Evolutionary conservation across 2,329 filamentous ascomycete genomes (phyloP), one percentile per base, ranked within the genome.

Genomic region (Penicillium sp.): DNA sequence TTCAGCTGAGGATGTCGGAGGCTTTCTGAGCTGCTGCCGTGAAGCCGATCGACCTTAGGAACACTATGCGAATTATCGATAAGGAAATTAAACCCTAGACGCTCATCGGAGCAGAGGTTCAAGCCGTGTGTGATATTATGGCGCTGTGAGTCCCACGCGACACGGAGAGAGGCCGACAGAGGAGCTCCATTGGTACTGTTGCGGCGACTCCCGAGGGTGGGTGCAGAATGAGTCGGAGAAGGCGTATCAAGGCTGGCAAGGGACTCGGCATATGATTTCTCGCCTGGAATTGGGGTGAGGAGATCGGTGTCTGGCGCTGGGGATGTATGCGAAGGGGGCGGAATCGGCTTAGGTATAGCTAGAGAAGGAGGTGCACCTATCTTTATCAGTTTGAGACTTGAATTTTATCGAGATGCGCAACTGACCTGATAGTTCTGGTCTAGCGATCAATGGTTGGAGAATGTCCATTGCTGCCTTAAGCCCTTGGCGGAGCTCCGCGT

Each of bases 71-170:
- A 80, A 34, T 82, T 76, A 57, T 87, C 85, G 1, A 93, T 79
- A 2, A 94, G 78, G 64, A 92, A 92, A 56, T 87, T 87, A 33
- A 94, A 82, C 6, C 86, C 87, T 9, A 92, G 79, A 46, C 86
- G 82, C 68, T 92, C 89, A 27, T 78, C 78, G 31, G 69, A 63
- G 1, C 82, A 78, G 57, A 89, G 76, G 39, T 88, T 83, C 1
- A 89, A 70, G 39, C 81, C 81, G 55, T 87, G 84, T 19, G 78
- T 71, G 45, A 77, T 65, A 40, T 70, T 77, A 61, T 77, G 70
- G 13, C 67, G 75, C 52, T 78, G 73, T 40, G 75, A 73, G 44
- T 76, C 75, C 40, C 78, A 76, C n/a, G 75, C 75, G 31, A 73
- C 65, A 50, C 71, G 72, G 34, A 76, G 71, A 33, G 73, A 71